Evolutionary conservation across 176 grass and related monocot genomes (phyloP).

Genomic region (Lolium rigidum): DNA sequence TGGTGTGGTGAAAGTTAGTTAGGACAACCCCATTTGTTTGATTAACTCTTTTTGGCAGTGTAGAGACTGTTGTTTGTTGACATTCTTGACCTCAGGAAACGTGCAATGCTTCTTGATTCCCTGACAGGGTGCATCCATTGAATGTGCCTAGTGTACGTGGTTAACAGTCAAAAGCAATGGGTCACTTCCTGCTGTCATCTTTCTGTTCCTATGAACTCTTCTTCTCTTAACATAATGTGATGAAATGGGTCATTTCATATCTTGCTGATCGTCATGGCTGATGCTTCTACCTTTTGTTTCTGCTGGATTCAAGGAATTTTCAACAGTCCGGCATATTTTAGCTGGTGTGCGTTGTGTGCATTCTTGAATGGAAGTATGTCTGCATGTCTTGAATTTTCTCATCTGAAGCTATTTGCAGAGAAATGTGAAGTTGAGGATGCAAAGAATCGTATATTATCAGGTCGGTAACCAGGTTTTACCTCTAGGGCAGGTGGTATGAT

Average conservation of each 20-base stretch:
- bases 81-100: constrained; percentile 13
- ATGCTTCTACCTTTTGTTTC: not conserved
- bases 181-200: not conserved
- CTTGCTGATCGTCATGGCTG: not conserved
- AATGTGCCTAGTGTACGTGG: not conserved
- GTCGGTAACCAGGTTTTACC: not conserved
- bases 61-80: constrained; percentile 31
- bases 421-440: not conserved
- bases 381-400: not conserved
- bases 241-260: not conserved
- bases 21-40: not conserved
- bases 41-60: not conserved
- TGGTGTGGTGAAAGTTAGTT: constrained; percentile 15
- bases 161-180: not conserved
- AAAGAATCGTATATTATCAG: not conserved
- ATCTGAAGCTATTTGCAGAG: not conserved
- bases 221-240: not conserved
- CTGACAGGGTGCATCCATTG: not conserved
- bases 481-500: not conserved
- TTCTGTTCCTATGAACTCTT: not conserved
- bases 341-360: not conserved
- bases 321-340: too few relatives aligned
- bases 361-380: not conserved
- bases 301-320: not conserved
- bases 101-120: constrained; percentile 11